Conservation (phyloP, 1,284 basidiomycete species). For the Pseudozyma thailandica region DNA sequence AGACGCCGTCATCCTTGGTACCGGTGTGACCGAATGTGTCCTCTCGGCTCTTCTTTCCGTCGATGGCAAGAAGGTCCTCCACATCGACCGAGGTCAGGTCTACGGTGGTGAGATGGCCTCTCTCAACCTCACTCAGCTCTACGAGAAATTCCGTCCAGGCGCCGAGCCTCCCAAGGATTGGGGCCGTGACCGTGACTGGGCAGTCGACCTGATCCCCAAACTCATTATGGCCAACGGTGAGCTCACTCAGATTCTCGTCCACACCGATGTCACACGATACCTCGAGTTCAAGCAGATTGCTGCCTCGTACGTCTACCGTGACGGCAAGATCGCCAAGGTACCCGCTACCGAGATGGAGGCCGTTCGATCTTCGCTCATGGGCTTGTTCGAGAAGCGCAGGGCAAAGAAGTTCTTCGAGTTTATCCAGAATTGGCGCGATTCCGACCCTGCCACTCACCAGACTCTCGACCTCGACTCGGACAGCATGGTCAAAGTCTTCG, state of each 20-base stretch:
- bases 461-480: slow-evolving; percentile 69
- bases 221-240: slow-evolving; percentile 96
- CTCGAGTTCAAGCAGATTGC: slow-evolving; percentile 99
- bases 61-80: slow-evolving; percentile 98
- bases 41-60: slow-evolving; percentile 87
- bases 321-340: slow-evolving; percentile 96
- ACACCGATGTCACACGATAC: slow-evolving; percentile 98
- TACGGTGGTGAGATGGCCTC: slow-evolving; percentile 98
- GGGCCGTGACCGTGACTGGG: slow-evolving; percentile 67
- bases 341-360: slow-evolving; percentile 98
- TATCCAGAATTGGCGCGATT: slow-evolving; percentile 92
- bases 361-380: slow-evolving; percentile 93
- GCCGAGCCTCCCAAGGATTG: slow-evolving; percentile 71
- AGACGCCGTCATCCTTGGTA: slow-evolving; percentile 73
- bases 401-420: slow-evolving; percentile 99
- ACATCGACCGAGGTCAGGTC: slow-evolving; percentile 99
- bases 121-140: slow-evolving; percentile 96
- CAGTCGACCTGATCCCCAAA: slow-evolving; percentile 67
- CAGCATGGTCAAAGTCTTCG: slow-evolving; percentile 75
- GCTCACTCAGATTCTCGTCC: slow-evolving; percentile 96
- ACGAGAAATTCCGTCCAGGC: slow-evolving; percentile 85
- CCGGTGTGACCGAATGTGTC: slow-evolving; percentile 97
- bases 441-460: slow-evolving; percentile 93
- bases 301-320: slow-evolving; percentile 96
- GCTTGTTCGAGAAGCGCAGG: slow-evolving; percentile 95